These are phyloP conservation scores for Pythium aphanidermatum DNA, from an alignment of 352 stramenopile genomes.

Conservation along the genomic window DNA sequence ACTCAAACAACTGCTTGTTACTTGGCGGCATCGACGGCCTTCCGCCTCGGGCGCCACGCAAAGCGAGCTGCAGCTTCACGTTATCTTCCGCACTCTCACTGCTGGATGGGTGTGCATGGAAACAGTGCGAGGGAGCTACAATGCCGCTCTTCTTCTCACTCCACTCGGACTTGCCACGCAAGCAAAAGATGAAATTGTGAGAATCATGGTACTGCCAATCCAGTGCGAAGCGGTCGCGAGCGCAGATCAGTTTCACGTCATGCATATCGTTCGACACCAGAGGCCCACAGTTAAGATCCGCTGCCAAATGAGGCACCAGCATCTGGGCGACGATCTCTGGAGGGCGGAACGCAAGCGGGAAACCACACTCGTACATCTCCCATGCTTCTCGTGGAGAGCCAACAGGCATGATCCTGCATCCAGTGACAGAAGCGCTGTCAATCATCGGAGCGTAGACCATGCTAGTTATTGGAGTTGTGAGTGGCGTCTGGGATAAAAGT, in stretches of 20 bases:
- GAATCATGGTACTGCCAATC: slow-evolving; percentile 39
- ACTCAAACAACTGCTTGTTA: slow-evolving; percentile 11
- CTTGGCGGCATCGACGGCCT: not conserved
- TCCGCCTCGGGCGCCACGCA: slow-evolving; percentile 2
- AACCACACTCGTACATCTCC: slow-evolving; percentile 5
- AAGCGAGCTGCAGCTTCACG: not conserved
- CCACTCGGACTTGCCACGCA: slow-evolving; percentile 28
- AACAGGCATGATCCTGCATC: not conserved
- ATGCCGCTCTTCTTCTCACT: slow-evolving; percentile 18
- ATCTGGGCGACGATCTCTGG: slow-evolving; percentile 1
- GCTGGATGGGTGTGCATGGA: slow-evolving; percentile 14
- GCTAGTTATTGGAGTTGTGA: too few species aligned
- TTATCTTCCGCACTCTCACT: not conserved
- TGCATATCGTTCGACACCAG: slow-evolving; percentile 13
- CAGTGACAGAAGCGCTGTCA: too few species aligned
- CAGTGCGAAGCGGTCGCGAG: not conserved
- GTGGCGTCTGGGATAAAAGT: not conserved
- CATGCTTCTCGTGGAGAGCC: not conserved
- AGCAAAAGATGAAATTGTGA: slow-evolving; percentile 35
- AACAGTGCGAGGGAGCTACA: slow-evolving; percentile 18
- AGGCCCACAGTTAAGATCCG: not conserved
- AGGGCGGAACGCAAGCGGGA: not conserved
- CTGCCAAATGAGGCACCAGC: slow-evolving; percentile 6
- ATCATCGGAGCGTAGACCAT: not conserved
- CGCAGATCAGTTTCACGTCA: slow-evolving; percentile 7